Evolutionary conservation across 495 filamentous ascomycete species (phyloP).

Genomic region (Cetradonia linearis): DNA sequence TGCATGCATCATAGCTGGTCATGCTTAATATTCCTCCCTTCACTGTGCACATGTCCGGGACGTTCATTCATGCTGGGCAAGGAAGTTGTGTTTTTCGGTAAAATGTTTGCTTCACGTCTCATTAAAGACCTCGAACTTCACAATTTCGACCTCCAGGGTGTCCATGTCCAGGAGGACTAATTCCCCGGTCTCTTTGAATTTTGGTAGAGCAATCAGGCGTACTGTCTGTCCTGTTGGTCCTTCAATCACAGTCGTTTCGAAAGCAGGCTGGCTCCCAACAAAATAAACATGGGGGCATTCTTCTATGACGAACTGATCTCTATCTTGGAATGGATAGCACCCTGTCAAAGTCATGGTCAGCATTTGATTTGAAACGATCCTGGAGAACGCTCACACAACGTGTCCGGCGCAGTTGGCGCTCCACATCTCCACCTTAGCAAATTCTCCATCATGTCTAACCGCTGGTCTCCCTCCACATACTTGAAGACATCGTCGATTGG

Average conservation of each 20-base stretch:
- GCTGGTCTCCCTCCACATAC: constrained; percentile 62
- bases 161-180: constrained; percentile 80
- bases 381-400: constrained; percentile 58
- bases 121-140: constrained; percentile 53
- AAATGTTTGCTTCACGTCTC: constrained; percentile 32
- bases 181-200: constrained; percentile 68
- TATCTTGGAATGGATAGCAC: constrained; percentile 89
- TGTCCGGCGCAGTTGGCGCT: constrained; percentile 95
- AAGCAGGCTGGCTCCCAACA: constrained; percentile 75
- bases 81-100: background rate
- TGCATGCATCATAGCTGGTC: background rate
- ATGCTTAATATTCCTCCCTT: background rate
- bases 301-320: constrained; percentile 76
- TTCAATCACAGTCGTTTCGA: constrained; percentile 64
- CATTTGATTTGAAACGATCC: background rate
- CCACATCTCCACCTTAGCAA: constrained; percentile 83
- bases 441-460: constrained; percentile 80
- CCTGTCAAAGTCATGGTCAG: constrained; percentile 38
- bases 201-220: constrained; percentile 67
- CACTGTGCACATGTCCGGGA: background rate
- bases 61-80: background rate
- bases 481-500: constrained; percentile 89
- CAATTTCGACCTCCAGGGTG: constrained; percentile 63
- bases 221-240: constrained; percentile 56
- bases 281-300: constrained; percentile 87